These are phyloP conservation scores for Ascochyta pisi DNA, from an alignment of 2,329 filamentous ascomycete species.

Conservation along the genomic window DNA sequence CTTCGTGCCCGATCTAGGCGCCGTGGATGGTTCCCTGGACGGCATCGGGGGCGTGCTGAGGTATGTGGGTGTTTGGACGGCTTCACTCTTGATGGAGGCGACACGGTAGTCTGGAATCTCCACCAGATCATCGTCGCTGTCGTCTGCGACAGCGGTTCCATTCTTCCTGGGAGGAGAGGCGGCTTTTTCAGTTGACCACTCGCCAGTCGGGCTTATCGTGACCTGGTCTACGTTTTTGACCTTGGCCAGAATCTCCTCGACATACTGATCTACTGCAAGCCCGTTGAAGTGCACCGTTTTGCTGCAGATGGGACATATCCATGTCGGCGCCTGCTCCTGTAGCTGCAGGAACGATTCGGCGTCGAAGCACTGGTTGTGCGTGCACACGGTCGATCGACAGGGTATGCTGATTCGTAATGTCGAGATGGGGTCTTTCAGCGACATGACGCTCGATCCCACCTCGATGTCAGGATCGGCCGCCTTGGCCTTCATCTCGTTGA, in stretches of 20 bases:
- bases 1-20: slow-evolving; percentile 50
- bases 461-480: slow-evolving; percentile 89
- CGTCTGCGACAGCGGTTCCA: slow-evolving; percentile 47
- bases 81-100: slow-evolving; percentile 51
- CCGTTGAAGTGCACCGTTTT: slow-evolving; percentile 81
- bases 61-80: slow-evolving; percentile 45
- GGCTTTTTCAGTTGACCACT: slow-evolving; percentile 68
- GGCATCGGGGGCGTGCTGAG: slow-evolving; percentile 55
- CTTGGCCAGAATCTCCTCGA: slow-evolving; percentile 80
- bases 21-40: slow-evolving; percentile 51
- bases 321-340: slow-evolving; percentile 95
- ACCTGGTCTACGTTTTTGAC: slow-evolving; percentile 82
- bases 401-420: slow-evolving; percentile 82
- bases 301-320: slow-evolving; percentile 94
- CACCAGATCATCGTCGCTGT: slow-evolving; percentile 55
- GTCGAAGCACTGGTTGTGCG: slow-evolving; percentile 94
- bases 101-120: slow-evolving; percentile 52
- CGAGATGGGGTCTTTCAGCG: slow-evolving; percentile 89
- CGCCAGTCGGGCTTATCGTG: slow-evolving; percentile 84
- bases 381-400: slow-evolving; percentile 79
- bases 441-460: slow-evolving; percentile 85
- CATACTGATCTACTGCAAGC: slow-evolving; percentile 90
- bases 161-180: slow-evolving; percentile 46
- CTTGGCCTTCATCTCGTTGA: slow-evolving; percentile 81
- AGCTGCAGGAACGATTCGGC: slow-evolving; percentile 89